Base-by-base conservation (phyloP, 306 rosid species). In the Trifolium dubium region DNA sequence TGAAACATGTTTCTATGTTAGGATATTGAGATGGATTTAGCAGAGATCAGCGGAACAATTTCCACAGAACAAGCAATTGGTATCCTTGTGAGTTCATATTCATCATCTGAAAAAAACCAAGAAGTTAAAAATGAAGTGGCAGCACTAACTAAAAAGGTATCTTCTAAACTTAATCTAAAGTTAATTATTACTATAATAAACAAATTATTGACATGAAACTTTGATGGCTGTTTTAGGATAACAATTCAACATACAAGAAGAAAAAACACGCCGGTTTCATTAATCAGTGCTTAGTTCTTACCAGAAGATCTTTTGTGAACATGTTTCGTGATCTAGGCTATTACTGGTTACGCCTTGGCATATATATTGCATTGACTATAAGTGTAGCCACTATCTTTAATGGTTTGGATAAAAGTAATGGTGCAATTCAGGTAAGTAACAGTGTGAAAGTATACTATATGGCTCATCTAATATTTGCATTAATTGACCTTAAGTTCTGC, bases 271-370 rank as follows among this genome's bases (percentile, higher is more conserved):
- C 92, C 15, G 69, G 83, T 18, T 92, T 87, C 80, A 50, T 74
- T 10, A 87, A 40, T 43, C 96, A 92, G 12, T 83, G 89, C 35
- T 3, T 68, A 7, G 81, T 86, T 61, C 90, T 89, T 8, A 88
- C 91, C 0, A 82, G 39, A 74, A 85, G 96, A 78, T 92, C 93
- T 0, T 83, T 59, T 10, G 13, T 89, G 59, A 89, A 92, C 69
- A 86, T 89, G 96, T 55, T 37, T 37, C 87, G 96, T 2, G 96
- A 92, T 80, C 31, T 78, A 18, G 97, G 97, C 50, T 92, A 92
- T 67, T 92, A 92, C 15, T 88, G 91, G 96, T 17, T 92, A 23
- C 91, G 96, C 68, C 80, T 92, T 10, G 80, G 8, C 17, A 64
- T 89, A 55, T 92, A 92, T 43, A 6, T 86, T 5, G 43, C 40